Conservation (phyloP, 768 basidiomycete genomes). For the Pleurotus platypus region DNA sequence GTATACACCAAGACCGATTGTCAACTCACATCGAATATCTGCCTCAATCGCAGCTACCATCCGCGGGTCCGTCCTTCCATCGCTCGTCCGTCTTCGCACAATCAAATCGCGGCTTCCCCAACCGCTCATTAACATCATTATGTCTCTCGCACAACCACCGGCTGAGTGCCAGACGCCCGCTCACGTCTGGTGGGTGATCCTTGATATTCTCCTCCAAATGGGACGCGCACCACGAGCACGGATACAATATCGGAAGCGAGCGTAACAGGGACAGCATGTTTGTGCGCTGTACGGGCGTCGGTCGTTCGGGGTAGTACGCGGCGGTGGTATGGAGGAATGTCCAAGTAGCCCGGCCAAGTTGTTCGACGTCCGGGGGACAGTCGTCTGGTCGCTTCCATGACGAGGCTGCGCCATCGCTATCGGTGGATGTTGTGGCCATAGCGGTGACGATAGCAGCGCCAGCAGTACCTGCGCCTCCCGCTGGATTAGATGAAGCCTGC, state of each 20-base stretch:
- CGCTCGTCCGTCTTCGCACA: constrained; percentile 81
- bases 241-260: constrained; percentile 81
- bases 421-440: constrained; percentile 13
- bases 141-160: constrained; percentile 90
- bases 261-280: constrained; percentile 82
- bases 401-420: constrained; percentile 8
- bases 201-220: constrained; percentile 76
- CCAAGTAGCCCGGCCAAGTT: constrained; percentile 92
- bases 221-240: constrained; percentile 80
- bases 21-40: not conserved
- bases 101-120: constrained; percentile 83
- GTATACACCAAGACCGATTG: no score
- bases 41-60: constrained; percentile 82
- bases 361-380: constrained; percentile 89
- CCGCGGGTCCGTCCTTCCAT: constrained; percentile 88
- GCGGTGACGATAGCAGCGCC: constrained; percentile 15
- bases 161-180: constrained; percentile 62
- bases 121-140: constrained; percentile 84
- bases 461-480: constrained; percentile 17
- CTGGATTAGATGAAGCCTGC: constrained; percentile 21
- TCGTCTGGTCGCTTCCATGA: constrained; percentile 45
- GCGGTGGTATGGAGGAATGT: constrained; percentile 95
- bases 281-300: constrained; percentile 69
- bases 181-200: constrained; percentile 73
- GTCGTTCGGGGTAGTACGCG: constrained; percentile 89